These are phyloP conservation scores for Telfairia occidentalis DNA, from an alignment of 331 rosid species.

Conservation along the genomic window DNA sequence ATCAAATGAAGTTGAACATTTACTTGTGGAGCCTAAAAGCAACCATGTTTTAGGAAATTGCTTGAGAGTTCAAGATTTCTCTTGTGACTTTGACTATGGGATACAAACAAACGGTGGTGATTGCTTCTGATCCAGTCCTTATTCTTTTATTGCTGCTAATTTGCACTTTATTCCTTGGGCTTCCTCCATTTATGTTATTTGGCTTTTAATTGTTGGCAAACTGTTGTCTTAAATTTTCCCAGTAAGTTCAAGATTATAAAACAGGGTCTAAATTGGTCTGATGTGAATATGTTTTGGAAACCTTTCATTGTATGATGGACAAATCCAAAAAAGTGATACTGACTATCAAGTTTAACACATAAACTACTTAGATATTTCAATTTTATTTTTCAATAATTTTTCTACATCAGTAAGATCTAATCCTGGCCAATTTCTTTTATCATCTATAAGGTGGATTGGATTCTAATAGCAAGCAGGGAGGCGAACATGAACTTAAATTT, in stretches of 20 bases:
- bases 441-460: constrained; percentile 42
- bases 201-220: background rate
- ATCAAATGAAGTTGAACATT: constrained; percentile 43
- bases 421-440: constrained; percentile 16
- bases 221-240: background rate
- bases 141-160: constrained; percentile 9
- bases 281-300: constrained; percentile 8
- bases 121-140: constrained; percentile 12
- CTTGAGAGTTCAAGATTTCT: constrained; percentile 32
- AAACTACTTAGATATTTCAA: background rate
- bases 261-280: constrained; percentile 2
- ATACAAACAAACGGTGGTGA: constrained; percentile 32
- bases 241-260: background rate
- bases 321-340: background rate
- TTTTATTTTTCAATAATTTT: background rate
- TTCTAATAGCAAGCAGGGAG: constrained; percentile 44
- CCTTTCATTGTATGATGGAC: background rate
- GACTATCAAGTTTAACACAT: background rate
- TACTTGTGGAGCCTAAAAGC: constrained; percentile 50
- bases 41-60: constrained; percentile 39
- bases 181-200: background rate
- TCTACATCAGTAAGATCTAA: constrained; percentile 24
- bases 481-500: constrained; percentile 47
- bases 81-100: constrained; percentile 37
- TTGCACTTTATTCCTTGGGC: background rate